These are phyloP conservation scores for Hypomontagnella monticulosa DNA, from an alignment of 495 filamentous ascomycete genomes.

Conservation along the genomic window DNA sequence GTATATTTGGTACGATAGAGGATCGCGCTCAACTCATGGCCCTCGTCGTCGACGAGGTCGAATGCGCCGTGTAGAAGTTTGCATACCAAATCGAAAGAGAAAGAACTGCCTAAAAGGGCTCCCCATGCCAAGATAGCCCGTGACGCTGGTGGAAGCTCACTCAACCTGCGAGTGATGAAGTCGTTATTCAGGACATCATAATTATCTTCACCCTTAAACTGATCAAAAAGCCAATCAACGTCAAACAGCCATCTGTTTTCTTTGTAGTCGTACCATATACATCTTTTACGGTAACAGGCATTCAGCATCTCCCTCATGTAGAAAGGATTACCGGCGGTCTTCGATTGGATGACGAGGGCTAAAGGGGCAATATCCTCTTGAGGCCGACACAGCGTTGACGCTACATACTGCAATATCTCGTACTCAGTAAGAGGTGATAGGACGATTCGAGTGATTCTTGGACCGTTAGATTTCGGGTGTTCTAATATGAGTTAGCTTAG, in stretches of 20 bases:
- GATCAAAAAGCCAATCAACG: conserved; percentile 80
- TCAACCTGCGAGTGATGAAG: conserved; percentile 79
- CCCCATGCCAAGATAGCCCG: conserved; percentile 88
- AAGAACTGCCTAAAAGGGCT: conserved; percentile 77
- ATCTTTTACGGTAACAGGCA: conserved; percentile 82
- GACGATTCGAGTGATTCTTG: conserved; percentile 69
- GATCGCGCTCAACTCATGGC: conserved; percentile 29
- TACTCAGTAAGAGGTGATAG: conserved; percentile 75
- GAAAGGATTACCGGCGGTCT: conserved; percentile 84
- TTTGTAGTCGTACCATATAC: conserved; percentile 89
- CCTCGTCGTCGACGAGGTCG: conserved; percentile 58
- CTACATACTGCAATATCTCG: conserved; percentile 79
- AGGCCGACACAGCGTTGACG: conserved; percentile 72
- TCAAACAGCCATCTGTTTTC: conserved; percentile 83
- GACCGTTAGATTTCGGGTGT: conserved; percentile 55
- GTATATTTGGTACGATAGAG: conserved; percentile 44
- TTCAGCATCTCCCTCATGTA: conserved; percentile 92
- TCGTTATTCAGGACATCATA: conserved; percentile 81
- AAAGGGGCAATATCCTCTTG: conserved; percentile 69
- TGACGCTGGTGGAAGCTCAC: conserved; percentile 75
- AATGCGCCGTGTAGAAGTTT: conserved; percentile 76
- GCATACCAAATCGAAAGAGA: conserved; percentile 84
- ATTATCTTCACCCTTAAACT: conserved; percentile 79
- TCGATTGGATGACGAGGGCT: conserved; percentile 80
- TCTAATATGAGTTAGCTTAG: conserved; percentile 52